These are phyloP conservation scores for Colletotrichum destructivum DNA, from an alignment of 2,329 filamentous ascomycete species.

Conservation along the genomic window DNA sequence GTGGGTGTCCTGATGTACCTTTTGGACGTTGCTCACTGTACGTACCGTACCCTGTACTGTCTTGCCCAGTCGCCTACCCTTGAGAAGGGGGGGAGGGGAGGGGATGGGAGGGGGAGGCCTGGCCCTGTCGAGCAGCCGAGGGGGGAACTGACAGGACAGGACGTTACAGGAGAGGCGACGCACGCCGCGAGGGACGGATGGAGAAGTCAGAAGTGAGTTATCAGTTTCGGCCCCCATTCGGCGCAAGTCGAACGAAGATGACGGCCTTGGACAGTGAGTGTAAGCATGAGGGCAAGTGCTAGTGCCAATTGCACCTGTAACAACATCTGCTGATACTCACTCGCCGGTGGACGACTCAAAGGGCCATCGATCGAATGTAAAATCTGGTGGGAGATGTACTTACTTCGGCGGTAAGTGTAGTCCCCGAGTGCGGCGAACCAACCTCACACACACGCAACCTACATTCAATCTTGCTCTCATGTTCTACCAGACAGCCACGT, in stretches of 20 bases:
- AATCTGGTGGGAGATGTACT: too few species aligned
- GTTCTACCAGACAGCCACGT: too few species aligned
- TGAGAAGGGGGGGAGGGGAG: background rate
- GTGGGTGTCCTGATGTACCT: slow-evolving; percentile 15
- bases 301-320: slow-evolving; percentile 6
- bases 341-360: too few species aligned
- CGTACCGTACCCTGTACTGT: slow-evolving; percentile 1
- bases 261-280: background rate
- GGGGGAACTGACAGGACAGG: background rate
- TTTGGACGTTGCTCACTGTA: slow-evolving; percentile 24
- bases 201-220: slow-evolving; percentile 5
- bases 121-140: background rate
- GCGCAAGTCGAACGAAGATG: background rate
- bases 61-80: slow-evolving; percentile 5
- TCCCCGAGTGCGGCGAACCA: too few species aligned
- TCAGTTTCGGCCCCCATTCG: slow-evolving; percentile 3
- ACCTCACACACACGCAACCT: too few species aligned
- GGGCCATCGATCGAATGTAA: too few species aligned
- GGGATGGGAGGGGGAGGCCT: slow-evolving; percentile 1
- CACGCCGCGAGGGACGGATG: background rate
- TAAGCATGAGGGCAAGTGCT: too few species aligned
- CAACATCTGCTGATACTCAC: background rate
- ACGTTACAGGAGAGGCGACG: background rate
- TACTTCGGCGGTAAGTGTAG: too few species aligned
- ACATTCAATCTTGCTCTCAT: too few species aligned